Percentiles rank a stretch among this genome's conserved stretches.
phyloP scores from a whole-genome alignment of 768 basidiomycete genomes.

The Psilocybe subaeruginosa region DNA sequence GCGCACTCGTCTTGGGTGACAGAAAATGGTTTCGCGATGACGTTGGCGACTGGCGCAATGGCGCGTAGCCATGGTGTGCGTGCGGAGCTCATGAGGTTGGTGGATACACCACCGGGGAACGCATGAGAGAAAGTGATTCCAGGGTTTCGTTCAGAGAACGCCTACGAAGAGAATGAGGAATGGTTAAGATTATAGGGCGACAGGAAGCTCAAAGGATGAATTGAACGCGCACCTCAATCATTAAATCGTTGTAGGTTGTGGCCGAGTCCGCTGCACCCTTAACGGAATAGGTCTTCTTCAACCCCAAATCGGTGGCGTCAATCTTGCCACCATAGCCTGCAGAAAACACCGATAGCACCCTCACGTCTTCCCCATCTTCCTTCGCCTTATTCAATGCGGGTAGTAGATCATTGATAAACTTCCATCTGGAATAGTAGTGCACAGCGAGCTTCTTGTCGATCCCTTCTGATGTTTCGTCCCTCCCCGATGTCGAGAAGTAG shows the following conservation, averaged over 20 bases:
- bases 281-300: conserved; percentile 47
- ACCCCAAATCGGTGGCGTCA: conserved; percentile 48
- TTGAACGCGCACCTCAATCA: conserved; percentile 44
- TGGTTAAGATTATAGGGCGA: not conserved
- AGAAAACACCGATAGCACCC: conserved; percentile 48
- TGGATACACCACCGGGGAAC: conserved; percentile 41
- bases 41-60: conserved; percentile 19
- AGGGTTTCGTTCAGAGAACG: conserved; percentile 32
- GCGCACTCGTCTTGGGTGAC: conserved; percentile 29
- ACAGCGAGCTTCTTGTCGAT: conserved; percentile 27
- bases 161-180: conserved; percentile 20
- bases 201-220: no score
- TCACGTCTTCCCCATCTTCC: conserved; percentile 50
- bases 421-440: conserved; percentile 44
- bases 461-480: conserved; percentile 26
- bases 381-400: conserved; percentile 46
- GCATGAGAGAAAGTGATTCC: conserved; percentile 38
- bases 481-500: conserved; percentile 34
- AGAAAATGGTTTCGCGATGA: conserved; percentile 27
- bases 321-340: conserved; percentile 34
- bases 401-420: conserved; percentile 48
- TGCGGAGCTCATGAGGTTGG: conserved; percentile 27
- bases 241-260: conserved; percentile 54
- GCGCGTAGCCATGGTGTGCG: conserved; percentile 27
- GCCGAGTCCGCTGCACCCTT: conserved; percentile 33